Evolutionary conservation across 78 protist genomes (phyloP), one percentile per base, ranked within the genome.

Genomic region (Salpingoeca rosetta): DNA sequence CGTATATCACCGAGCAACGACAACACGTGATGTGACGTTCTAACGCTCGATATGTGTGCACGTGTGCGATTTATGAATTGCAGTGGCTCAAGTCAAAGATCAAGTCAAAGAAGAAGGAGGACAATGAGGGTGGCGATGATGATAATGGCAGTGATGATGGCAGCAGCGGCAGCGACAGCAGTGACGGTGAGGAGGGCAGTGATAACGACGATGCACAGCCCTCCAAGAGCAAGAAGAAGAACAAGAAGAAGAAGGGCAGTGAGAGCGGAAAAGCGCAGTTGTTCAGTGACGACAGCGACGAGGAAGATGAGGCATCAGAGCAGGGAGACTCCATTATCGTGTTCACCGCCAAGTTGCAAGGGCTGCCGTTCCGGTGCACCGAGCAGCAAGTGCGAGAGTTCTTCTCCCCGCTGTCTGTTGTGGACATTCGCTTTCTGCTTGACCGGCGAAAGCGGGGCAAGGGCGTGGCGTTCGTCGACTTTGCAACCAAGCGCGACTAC

Each of bases 281-380:
- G 24, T 65, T 25, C 36, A 77, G 75, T 1, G 73, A 28, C 75
- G 72, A 7, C 76, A 44, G 12, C 12, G 80, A 81, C 72, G 81
- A 76, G 57, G 76, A 38, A 82, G 82, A 28, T 10, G 89, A 40
- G 81, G 92, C 39, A 76, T 42, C 1, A 31, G 88, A 74, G 28
- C 72, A 11, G 24, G 26, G 31, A 65, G 36, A 82, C 76, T 22
- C 73, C 45, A 17, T 22, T 7, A 7, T 7, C 17, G 7, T 51
- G 31, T 51, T 51, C 17, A 51, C 65, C 65, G 65, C 17, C 65
- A 7, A 17, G 7, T 7, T 51, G 7, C 65, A 22, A 17, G 65
- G 65, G 31, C 65, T 51, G 65, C 65, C 65, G 31, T 51, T 51
- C 65, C 7, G 17, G 17, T 7, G 31, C 65, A 7, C 31, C 17